Percentiles rank a stretch among this genome's conserved stretches.
Conservation (phyloP, 176 grass and related monocot species). For the Otatea glauca region DNA sequence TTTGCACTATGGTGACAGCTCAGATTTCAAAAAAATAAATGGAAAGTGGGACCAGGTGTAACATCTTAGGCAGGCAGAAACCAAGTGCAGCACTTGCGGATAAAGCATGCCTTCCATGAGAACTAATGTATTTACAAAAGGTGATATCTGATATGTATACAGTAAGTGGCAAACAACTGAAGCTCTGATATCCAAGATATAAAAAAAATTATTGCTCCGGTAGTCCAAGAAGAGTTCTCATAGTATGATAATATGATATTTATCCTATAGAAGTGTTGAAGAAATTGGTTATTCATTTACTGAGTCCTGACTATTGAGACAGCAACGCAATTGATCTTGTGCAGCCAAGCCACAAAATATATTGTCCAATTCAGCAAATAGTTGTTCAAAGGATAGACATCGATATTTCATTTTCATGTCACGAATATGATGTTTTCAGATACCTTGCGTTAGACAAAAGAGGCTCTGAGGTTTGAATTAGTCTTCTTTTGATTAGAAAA, state of each 20-base stretch:
- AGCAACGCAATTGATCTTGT: background rate
- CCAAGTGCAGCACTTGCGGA: background rate
- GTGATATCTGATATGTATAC: background rate
- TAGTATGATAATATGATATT: no score
- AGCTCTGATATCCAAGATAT: background rate
- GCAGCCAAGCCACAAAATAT: background rate
- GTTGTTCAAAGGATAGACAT: background rate
- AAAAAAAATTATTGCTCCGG: no score
- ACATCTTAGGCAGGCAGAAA: conserved; percentile 8
- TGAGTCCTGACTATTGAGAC: background rate
- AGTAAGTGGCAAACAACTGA: conserved; percentile 11
- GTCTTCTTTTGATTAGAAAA: conserved; percentile 14
- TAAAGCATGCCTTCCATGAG: background rate
- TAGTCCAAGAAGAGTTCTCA: no score
- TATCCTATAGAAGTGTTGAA: background rate
- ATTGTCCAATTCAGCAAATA: background rate
- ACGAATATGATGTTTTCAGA: background rate
- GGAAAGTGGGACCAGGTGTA: conserved; percentile 16
- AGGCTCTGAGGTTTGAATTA: background rate
- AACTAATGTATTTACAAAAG: conserved; percentile 4
- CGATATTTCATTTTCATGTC: conserved; percentile 24
- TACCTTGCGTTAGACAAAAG: conserved; percentile 1
- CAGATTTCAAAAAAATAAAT: conserved; percentile 11
- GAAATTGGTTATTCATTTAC: background rate
- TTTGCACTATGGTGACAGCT: conserved; percentile 44